Base-by-base conservation (phyloP, 371 early-diverging fungal genomes). In the Rhizopus arrhizus region DNA sequence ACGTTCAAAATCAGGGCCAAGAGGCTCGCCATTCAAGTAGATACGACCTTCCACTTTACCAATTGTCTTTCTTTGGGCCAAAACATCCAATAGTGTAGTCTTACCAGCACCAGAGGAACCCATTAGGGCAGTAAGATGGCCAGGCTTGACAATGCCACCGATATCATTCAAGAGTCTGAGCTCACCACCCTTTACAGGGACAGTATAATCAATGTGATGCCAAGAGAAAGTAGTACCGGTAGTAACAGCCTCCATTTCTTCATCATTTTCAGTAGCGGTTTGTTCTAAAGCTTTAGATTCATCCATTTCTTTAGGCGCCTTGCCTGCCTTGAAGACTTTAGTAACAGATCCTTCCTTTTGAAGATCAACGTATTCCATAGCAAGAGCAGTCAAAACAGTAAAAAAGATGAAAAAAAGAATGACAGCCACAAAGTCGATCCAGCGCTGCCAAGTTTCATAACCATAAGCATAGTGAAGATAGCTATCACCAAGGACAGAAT, bases 91-190 rank as follows among this genome's bases (percentile, higher is more conserved):
- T 2, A 95, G 81, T 22, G 95, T 92, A 0, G 95, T 91, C 74
- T 96, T 96, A 62, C 96, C 96, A 36, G 92, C 89, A 66, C 94
- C 94, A 34, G 90, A 89, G 10, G 90, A 83, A 38, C 94, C 94
- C 89, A 95, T 89, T 15, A 95, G 72, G 15, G 94, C 96, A 10
- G 87, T 85, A 68, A 91, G 74, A 62, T 87, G 74, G 22, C 85
- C 73, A 50, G 86, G 85, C 47, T 78, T 71, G 32, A 82, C 82
- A 51, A 84, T 82, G 48, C 83, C 80, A 54, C 70, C 70, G 54
- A 88, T 69, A 41, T 81, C 80, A 62, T 78, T 73, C 45, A 85
- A 70, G 33, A 85, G 74, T 66, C 83, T 74, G 29, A 72, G 73
- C 6, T 70, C 59, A 48, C 81, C 83, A 45, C 81, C 84, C 70